These are phyloP conservation scores for Podaxis sp. DNA, from an alignment of 768 basidiomycete genomes.

Conservation along the genomic window DNA sequence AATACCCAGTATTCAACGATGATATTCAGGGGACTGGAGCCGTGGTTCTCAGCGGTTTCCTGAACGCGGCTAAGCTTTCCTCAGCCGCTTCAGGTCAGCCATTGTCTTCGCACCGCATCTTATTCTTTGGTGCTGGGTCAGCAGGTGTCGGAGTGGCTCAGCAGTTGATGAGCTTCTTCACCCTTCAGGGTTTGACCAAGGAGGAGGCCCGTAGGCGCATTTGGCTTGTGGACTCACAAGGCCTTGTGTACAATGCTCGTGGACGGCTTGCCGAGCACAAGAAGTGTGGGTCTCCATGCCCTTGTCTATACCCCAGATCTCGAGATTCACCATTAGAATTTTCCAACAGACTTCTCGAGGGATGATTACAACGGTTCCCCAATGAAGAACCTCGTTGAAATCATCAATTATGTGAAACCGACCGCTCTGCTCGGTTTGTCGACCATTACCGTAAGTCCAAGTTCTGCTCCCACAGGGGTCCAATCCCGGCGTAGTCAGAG, in stretches of 20 bases:
- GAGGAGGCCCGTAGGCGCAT: conserved; percentile 78
- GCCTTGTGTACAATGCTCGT: conserved; percentile 76
- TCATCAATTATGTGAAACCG: conserved; percentile 80
- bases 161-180: conserved; percentile 90
- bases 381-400: conserved; percentile 71
- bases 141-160: conserved; percentile 91
- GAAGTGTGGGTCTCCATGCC: conserved; percentile 51
- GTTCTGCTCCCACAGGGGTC: background rate
- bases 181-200: conserved; percentile 68
- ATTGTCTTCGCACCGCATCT: conserved; percentile 74
- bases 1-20: conserved; percentile 85
- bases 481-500: background rate
- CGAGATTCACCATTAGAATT: conserved; percentile 11
- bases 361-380: conserved; percentile 77
- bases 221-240: conserved; percentile 86
- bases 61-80: conserved; percentile 82
- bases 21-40: conserved; percentile 92
- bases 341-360: conserved; percentile 70
- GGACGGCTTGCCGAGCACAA: conserved; percentile 81
- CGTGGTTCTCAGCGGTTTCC: conserved; percentile 86
- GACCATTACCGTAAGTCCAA: conserved; percentile 60
- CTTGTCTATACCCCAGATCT: conserved; percentile 1
- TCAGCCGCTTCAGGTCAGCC: conserved; percentile 68
- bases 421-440: conserved; percentile 89
- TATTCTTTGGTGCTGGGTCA: conserved; percentile 92